These are phyloP conservation scores for Umbelopsis isabellina DNA, from an alignment of 192 early-diverging fungal species.

Conservation along the genomic window DNA sequence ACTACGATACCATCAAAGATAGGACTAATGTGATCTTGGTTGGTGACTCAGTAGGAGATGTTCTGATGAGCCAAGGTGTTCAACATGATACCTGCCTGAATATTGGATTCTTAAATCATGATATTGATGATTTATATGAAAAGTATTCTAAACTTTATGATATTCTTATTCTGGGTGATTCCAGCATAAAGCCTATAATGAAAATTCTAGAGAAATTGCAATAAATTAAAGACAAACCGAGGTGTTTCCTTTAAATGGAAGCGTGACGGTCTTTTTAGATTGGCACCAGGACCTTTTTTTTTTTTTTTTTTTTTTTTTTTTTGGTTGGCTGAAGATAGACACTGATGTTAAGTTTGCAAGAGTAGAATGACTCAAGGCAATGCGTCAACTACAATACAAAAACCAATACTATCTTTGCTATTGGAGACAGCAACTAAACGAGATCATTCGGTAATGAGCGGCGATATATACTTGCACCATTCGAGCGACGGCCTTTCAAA, in stretches of 20 bases:
- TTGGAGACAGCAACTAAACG: neutral
- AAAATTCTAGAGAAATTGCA: constrained; percentile 24
- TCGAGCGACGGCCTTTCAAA: no score
- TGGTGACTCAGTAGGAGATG: constrained; percentile 74
- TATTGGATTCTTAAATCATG: constrained; percentile 75
- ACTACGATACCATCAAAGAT: constrained; percentile 45
- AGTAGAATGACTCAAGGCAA: neutral
- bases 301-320: constrained; percentile 2
- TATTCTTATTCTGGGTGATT: constrained; percentile 66
- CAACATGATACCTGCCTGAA: constrained; percentile 58
- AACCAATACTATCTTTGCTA: neutral
- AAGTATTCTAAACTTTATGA: constrained; percentile 64
- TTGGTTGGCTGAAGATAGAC: neutral
- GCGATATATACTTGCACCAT: no score
- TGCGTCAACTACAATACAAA: neutral
- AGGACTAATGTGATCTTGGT: constrained; percentile 67
- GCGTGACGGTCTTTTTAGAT: neutral
- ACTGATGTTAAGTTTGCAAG: neutral
- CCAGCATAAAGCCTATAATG: constrained; percentile 32
- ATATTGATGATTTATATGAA: constrained; percentile 51
- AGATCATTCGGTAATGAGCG: no score
- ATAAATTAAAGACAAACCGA: neutral
- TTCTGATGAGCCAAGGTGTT: constrained; percentile 68
- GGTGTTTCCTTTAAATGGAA: neutral
- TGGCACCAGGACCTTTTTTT: neutral